phyloP scores from a whole-genome alignment of 371 early-diverging fungal genomes.

The Apophysomyces ossiformis region DNA sequence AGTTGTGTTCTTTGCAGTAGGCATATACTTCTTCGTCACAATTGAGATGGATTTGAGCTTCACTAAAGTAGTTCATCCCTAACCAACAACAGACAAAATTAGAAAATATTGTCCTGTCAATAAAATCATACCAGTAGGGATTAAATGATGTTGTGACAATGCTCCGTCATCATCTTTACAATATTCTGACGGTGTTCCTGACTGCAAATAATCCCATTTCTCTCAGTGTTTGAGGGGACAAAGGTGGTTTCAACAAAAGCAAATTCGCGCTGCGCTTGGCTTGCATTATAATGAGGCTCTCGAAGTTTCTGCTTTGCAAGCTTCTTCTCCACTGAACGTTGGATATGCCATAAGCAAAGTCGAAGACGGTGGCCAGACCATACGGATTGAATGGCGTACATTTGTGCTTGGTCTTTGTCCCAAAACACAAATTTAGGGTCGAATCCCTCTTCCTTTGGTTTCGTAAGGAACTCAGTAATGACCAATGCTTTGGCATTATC shows the following conservation, averaged over 20 bases:
- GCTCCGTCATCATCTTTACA: neutral
- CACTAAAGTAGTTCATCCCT: neutral
- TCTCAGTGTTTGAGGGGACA: neutral
- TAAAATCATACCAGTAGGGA: neutral
- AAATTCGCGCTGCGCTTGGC: neutral
- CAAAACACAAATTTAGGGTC: neutral
- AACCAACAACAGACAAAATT: neutral
- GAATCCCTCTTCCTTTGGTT: neutral
- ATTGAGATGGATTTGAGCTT: neutral
- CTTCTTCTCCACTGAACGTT: neutral
- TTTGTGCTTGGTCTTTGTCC: conserved; percentile 12
- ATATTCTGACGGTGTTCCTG: neutral
- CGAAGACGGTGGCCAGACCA: neutral
- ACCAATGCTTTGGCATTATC: neutral
- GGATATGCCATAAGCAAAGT: neutral
- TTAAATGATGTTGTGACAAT: neutral
- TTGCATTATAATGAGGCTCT: neutral
- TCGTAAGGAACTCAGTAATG: neutral
- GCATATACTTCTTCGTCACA: neutral
- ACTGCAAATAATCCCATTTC: neutral
- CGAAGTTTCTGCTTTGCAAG: neutral
- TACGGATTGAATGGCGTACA: neutral
- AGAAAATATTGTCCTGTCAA: neutral
- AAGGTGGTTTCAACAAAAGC: neutral
- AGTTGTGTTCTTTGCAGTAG: neutral